Percentiles rank a stretch among this genome's conserved stretches.
These are phyloP conservation scores for Podila epigama DNA, from an alignment of 192 early-diverging fungal species.

Conservation along the genomic window DNA sequence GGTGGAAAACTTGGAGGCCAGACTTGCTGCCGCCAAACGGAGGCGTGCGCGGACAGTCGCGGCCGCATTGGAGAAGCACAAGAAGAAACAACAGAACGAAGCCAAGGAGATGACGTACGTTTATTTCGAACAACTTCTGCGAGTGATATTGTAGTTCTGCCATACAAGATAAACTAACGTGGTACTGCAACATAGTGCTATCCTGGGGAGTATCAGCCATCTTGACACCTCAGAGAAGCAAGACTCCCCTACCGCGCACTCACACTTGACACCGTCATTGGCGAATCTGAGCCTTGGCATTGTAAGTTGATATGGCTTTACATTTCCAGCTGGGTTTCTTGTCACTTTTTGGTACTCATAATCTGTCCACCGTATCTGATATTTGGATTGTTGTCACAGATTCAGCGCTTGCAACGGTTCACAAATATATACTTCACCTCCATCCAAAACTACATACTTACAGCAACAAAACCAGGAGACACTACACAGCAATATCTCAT, in stretches of 20 bases:
- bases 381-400: too few species aligned
- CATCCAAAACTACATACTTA: slow-evolving; percentile 8
- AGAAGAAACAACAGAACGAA: slow-evolving; percentile 29
- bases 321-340: neutral
- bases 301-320: neutral
- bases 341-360: neutral
- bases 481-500: slow-evolving; percentile 16
- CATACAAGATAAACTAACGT: too few species aligned
- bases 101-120: slow-evolving; percentile 36
- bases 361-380: neutral
- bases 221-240: slow-evolving; percentile 3
- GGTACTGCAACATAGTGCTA: neutral
- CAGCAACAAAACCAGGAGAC: slow-evolving; percentile 1
- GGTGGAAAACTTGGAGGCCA: slow-evolving; percentile 28
- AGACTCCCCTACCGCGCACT: neutral
- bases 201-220: slow-evolving; percentile 31
- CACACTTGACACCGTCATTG: neutral
- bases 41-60: slow-evolving; percentile 16
- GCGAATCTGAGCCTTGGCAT: neutral
- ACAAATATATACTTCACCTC: slow-evolving; percentile 36
- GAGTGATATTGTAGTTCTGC: too few species aligned
- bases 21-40: slow-evolving; percentile 20
- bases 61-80: slow-evolving; percentile 24
- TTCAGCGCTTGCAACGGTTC: slow-evolving; percentile 16
- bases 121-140: too few species aligned